Conservation (phyloP, 176 grass and related monocot species). For the Zoysia japonica region DNA sequence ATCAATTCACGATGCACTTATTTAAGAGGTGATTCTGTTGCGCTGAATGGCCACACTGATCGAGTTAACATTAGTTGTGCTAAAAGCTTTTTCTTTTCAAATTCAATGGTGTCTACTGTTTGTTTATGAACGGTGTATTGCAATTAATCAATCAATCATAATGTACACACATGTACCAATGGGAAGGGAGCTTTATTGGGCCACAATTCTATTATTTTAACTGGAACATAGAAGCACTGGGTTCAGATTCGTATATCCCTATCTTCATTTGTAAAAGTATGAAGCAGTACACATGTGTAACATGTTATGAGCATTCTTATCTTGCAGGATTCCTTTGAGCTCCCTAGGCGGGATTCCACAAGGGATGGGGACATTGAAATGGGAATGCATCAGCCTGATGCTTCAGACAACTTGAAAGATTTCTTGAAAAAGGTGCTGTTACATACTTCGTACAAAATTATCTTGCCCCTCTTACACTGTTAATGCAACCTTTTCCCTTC, state of each 20-base stretch:
- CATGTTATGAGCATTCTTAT: conserved; percentile 14
- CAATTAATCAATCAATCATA: no score
- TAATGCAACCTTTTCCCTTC: not conserved
- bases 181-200: not conserved
- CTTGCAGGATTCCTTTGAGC: conserved; percentile 80
- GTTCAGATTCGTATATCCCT: conserved; percentile 11
- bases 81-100: no score
- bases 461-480: not conserved
- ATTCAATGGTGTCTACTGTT: no score
- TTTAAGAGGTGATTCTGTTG: not conserved
- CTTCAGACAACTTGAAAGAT: conserved; percentile 65
- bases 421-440: conserved; percentile 80
- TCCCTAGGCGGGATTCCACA: conserved; percentile 53
- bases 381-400: conserved; percentile 64
- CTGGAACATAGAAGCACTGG: conserved; percentile 3
- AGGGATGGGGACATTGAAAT: conserved; percentile 86
- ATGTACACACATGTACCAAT: not conserved
- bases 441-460: conserved; percentile 5
- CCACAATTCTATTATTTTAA: not conserved
- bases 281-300: not conserved
- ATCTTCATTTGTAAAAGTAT: not conserved
- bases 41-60: not conserved
- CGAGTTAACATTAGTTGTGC: no score
- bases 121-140: no score
- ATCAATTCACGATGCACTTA: not conserved